phyloP scores from a whole-genome alignment of 2,329 filamentous ascomycete genomes.

The Cercospora berteroae region DNA sequence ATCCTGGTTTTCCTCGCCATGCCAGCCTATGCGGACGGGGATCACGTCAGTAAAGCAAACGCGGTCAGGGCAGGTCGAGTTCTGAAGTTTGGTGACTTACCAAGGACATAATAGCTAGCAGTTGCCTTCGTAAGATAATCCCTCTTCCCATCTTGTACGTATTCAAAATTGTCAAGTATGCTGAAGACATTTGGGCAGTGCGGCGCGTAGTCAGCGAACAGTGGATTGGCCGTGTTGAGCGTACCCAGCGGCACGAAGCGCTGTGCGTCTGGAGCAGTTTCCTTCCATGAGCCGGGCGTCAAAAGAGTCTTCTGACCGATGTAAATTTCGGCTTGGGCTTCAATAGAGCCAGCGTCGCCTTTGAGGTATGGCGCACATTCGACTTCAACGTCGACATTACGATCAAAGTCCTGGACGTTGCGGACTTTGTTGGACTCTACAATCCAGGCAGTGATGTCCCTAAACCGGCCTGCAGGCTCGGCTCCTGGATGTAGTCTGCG shows the following conservation, averaged over 20 bases:
- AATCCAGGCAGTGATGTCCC: conserved; percentile 10
- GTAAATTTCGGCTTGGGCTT: conserved; percentile 11
- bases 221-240: conserved; percentile 9
- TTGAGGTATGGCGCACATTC: conserved; percentile 10
- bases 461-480: background rate
- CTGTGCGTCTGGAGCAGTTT: background rate
- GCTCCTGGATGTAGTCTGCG: conserved; percentile 10
- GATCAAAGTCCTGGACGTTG: conserved; percentile 9
- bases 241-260: background rate
- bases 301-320: conserved; percentile 6
- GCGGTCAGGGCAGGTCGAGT: background rate
- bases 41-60: no score
- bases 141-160: background rate
- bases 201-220: conserved; percentile 14
- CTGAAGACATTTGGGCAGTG: conserved; percentile 16
- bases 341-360: background rate
- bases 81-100: background rate
- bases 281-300: background rate
- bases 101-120: conserved; percentile 13
- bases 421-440: conserved; percentile 15
- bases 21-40: background rate
- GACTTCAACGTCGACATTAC: conserved; percentile 11
- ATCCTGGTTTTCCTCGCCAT: conserved; percentile 15
- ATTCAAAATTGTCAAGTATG: conserved; percentile 12
- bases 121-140: conserved; percentile 10